These are phyloP conservation scores for Phytophthora hibernalis DNA, from an alignment of 352 stramenopile species.

Conservation along the genomic window DNA sequence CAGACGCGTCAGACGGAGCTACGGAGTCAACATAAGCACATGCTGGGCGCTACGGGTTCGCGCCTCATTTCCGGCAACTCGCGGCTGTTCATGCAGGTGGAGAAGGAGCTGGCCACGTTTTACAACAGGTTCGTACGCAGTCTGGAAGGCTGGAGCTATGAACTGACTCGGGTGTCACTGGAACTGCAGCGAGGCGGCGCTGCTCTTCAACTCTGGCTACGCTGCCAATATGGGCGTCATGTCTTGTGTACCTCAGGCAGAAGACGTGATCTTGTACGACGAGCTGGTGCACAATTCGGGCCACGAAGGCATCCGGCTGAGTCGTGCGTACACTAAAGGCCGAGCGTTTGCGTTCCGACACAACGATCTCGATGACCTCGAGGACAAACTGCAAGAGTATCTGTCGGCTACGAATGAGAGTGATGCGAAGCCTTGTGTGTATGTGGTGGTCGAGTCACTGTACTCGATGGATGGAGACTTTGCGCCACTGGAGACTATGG, in stretches of 20 bases:
- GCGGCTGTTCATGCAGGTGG: conserved; percentile 86
- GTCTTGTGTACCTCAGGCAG: conserved; percentile 88
- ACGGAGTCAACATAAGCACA: conserved; percentile 25
- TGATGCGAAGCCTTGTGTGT: conserved; percentile 56
- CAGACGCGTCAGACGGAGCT: conserved; percentile 51
- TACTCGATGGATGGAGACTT: conserved; percentile 99
- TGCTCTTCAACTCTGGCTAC: conserved; percentile 98
- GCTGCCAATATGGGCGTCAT: conserved; percentile 96
- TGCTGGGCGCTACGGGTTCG: conserved; percentile 87
- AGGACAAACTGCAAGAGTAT: conserved; percentile 62
- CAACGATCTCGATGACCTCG: conserved; percentile 89
- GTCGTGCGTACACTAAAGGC: conserved; percentile 61
- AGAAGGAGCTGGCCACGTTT: conserved; percentile 84
- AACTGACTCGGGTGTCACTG: conserved; percentile 13
- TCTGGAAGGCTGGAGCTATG: conserved; percentile 5
- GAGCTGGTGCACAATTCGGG: conserved; percentile 97
- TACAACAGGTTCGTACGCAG: conserved; percentile 71
- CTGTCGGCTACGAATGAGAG: conserved; percentile 7
- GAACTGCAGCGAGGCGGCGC: conserved; percentile 73
- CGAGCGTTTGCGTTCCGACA: conserved; percentile 69
- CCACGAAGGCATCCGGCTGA: conserved; percentile 93
- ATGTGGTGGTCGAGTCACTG: conserved; percentile 97
- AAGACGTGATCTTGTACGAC: conserved; percentile 96
- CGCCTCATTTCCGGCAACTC: conserved; percentile 96
- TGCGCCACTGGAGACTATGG: conserved; percentile 90